Percentiles rank a stretch among this genome's conserved stretches.
Evolutionary conservation across 2,329 filamentous ascomycete species (phyloP).

Genomic region (Penicillium sp.): DNA sequence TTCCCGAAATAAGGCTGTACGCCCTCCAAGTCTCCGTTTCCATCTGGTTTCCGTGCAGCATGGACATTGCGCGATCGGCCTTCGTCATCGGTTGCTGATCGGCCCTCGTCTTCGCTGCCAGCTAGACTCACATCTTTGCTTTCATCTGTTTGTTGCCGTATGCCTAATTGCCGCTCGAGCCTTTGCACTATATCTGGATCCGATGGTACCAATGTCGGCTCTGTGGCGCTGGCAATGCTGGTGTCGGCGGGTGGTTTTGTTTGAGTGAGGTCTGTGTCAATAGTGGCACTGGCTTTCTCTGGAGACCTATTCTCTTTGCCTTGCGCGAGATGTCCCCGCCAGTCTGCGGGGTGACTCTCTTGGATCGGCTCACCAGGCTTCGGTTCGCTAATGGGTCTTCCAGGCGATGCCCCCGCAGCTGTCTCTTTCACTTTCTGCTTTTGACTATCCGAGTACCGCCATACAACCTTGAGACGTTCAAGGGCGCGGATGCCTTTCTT

Average conservation of each 20-base stretch:
- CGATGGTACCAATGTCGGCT: background rate
- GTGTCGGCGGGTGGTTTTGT: background rate
- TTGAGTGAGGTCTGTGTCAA: conserved; percentile 2
- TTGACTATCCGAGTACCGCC: conserved; percentile 50
- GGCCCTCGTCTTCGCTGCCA: conserved; percentile 53
- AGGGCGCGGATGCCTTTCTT: conserved; percentile 76
- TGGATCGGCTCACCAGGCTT: conserved; percentile 61
- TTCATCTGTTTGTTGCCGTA: conserved; percentile 58
- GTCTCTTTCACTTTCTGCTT: conserved; percentile 22
- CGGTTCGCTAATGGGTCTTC: conserved; percentile 58
- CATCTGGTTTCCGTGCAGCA: conserved; percentile 21
- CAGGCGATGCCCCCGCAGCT: conserved; percentile 13
- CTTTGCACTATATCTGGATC: conserved; percentile 9
- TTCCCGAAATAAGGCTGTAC: conserved; percentile 35
- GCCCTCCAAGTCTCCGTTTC: conserved; percentile 34
- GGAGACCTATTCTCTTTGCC: conserved; percentile 22
- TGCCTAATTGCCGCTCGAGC: conserved; percentile 57
- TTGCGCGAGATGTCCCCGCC: conserved; percentile 57
- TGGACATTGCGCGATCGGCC: conserved; percentile 17
- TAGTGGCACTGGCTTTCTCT: conserved; percentile 4
- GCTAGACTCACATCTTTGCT: conserved; percentile 66
- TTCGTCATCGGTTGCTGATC: conserved; percentile 22
- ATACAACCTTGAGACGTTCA: conserved; percentile 78
- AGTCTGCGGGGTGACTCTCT: conserved; percentile 66
- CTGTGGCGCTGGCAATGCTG: background rate